A percentile compares a stretch with the other conserved stretches of the same genome.
phyloP scores from a whole-genome alignment of 441 rosid species.

The Euphorbia celastroides region DNA sequence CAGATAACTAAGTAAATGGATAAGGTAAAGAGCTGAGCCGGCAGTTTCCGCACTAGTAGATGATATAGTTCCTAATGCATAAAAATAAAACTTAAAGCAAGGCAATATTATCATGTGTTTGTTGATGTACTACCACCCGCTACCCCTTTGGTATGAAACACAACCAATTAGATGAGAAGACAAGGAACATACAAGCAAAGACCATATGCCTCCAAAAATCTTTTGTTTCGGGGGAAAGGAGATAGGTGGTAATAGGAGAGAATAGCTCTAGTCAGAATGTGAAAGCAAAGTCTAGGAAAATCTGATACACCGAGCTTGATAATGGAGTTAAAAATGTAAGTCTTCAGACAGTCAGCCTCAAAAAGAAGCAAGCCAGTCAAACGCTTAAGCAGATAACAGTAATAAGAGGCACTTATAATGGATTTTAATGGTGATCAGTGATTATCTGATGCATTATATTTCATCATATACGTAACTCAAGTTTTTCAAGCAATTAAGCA shows the following conservation, averaged over 20 bases:
- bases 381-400: neutral
- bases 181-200: neutral
- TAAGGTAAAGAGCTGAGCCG: neutral
- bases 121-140: neutral
- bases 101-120: neutral
- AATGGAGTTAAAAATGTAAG: neutral
- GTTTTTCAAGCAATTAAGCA: neutral
- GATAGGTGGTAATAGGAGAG: neutral
- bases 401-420: neutral
- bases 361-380: neutral
- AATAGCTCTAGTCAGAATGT: neutral
- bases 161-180: neutral
- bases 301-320: neutral
- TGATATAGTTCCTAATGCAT: neutral
- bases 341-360: neutral
- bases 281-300: neutral
- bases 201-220: neutral
- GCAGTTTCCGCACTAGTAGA: neutral
- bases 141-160: neutral
- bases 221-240: neutral
- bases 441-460: neutral
- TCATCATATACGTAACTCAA: neutral
- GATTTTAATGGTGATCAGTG: neutral
- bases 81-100: neutral
- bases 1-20: too few relatives aligned